Evolutionary conservation across 257 asterid species (phyloP).

Genomic region (Scutellaria galericulata): DNA sequence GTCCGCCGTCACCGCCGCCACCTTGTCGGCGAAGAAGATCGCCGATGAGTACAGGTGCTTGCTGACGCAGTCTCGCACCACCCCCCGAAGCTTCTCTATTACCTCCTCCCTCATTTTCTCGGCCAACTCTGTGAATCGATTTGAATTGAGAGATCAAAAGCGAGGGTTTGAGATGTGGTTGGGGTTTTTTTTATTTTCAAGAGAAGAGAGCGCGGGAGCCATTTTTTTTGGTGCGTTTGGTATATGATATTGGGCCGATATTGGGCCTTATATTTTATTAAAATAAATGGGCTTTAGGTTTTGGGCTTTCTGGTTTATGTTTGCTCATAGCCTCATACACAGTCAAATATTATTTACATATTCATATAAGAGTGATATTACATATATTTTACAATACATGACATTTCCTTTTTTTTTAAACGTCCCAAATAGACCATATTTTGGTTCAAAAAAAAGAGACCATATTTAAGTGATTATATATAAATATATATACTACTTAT

Average conservation of each 20-base stretch:
- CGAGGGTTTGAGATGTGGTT: conserved; percentile 35
- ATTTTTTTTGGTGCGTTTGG: conserved; percentile 7
- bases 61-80: conserved; percentile 95
- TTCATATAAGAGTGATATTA: too few species aligned
- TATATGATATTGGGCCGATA: conserved; percentile 14
- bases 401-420: too few species aligned
- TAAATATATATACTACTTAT: too few species aligned
- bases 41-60: conserved; percentile 97
- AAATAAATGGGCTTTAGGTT: not conserved
- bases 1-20: conserved; percentile 93
- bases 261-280: not conserved
- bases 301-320: not conserved
- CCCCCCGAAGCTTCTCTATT: conserved; percentile 87
- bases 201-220: conserved; percentile 70
- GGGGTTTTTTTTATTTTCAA: conserved; percentile 33
- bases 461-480: too few species aligned
- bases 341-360: too few species aligned
- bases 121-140: conserved; percentile 5
- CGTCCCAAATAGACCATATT: too few species aligned
- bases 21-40: conserved; percentile 95
- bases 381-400: too few species aligned
- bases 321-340: too few species aligned
- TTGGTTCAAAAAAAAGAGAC: too few species aligned
- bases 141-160: conserved; percentile 20
- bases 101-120: conserved; percentile 80